phyloP scores from a whole-genome alignment of 345 rosid species.

The Citrus maxima region DNA sequence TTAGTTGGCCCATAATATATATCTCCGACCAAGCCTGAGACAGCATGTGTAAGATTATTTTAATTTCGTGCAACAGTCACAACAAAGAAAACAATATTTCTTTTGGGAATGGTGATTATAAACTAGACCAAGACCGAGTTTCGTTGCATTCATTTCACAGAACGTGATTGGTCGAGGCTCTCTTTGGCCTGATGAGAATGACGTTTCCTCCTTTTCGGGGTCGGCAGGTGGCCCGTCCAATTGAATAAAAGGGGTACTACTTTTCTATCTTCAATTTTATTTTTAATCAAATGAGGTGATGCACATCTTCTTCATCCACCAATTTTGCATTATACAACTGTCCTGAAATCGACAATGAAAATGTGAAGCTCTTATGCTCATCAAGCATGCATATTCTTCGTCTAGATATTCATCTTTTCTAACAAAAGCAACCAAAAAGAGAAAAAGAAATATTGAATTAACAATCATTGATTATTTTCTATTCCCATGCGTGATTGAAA shows the following conservation, averaged over 20 bases:
- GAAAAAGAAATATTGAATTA: not conserved
- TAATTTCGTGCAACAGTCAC: not conserved
- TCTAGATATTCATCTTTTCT: no score
- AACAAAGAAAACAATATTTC: not conserved
- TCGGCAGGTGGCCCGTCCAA: not conserved
- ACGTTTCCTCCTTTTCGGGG: not conserved
- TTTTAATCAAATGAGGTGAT: not conserved
- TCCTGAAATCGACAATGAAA: not conserved
- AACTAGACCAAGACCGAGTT: not conserved
- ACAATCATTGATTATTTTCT: not conserved
- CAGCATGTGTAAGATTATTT: constrained; percentile 5
- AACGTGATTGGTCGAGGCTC: constrained; percentile 15
- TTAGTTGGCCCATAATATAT: constrained; percentile 11
- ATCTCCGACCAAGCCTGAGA: constrained; percentile 11
- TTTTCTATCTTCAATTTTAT: not conserved
- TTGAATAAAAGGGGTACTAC: not conserved
- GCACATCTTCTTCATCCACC: not conserved
- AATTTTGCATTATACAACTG: not conserved
- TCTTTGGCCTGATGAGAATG: not conserved
- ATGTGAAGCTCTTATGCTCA: not conserved
- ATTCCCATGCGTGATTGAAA: not conserved
- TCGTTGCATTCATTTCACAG: constrained; percentile 14
- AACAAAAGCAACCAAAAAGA: not conserved
- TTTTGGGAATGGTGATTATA: constrained; percentile 5
- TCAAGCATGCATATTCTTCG: not conserved